These are phyloP conservation scores for Paramecium caudatum DNA, from an alignment of 73 alveolate species.

Conservation along the genomic window DNA sequence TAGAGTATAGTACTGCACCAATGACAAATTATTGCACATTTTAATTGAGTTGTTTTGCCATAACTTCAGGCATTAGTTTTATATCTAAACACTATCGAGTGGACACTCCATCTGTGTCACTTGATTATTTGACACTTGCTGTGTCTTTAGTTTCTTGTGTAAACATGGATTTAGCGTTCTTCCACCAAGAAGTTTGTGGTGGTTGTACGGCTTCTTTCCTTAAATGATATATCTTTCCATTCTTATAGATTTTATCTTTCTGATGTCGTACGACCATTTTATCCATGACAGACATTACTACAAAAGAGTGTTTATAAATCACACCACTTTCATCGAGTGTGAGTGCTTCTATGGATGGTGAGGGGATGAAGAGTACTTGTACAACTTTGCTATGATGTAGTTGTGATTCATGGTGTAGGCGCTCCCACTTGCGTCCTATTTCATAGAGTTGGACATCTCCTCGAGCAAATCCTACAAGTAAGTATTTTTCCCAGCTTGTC, in stretches of 20 bases:
- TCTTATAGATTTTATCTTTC: slow-evolving; percentile 39
- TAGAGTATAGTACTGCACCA: slow-evolving; percentile 1
- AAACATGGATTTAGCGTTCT: slow-evolving; percentile 26
- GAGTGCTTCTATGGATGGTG: slow-evolving; percentile 6
- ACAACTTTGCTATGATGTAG: not conserved
- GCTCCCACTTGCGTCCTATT: slow-evolving; percentile 41
- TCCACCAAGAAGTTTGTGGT: slow-evolving; percentile 54
- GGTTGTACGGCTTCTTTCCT: not conserved
- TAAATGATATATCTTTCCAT: slow-evolving; percentile 35
- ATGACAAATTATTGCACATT: not conserved
- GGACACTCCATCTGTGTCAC: not conserved
- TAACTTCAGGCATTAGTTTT: slow-evolving; percentile 45
- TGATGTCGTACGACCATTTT: not conserved
- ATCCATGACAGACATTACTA: slow-evolving; percentile 29
- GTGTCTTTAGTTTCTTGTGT: not conserved
- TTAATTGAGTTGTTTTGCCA: not conserved
- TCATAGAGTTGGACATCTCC: slow-evolving; percentile 57
- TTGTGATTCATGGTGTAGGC: slow-evolving; percentile 36
- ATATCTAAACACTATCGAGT: slow-evolving; percentile 5
- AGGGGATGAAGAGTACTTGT: not conserved
- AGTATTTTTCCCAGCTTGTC: not conserved
- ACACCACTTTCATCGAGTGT: slow-evolving; percentile 26
- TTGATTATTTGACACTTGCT: not conserved
- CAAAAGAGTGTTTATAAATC: not conserved
- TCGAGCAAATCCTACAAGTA: slow-evolving; percentile 36